Evolutionary conservation across 148 eudicot species (phyloP).

Genomic region (Silene latifolia): DNA sequence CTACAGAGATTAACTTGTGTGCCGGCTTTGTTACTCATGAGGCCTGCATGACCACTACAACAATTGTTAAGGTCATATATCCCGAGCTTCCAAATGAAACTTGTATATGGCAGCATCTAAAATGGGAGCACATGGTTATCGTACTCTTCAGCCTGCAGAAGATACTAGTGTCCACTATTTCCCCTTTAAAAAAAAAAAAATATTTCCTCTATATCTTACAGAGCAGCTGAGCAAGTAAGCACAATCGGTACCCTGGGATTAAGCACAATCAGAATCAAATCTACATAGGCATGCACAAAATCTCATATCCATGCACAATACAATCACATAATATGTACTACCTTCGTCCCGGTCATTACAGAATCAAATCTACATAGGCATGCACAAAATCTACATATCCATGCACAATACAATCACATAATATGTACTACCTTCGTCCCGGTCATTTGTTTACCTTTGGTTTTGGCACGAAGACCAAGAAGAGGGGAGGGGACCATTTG

Average conservation of each 20-base stretch:
- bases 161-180: background rate
- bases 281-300: no score
- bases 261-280: background rate
- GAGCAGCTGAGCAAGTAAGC: background rate
- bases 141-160: background rate
- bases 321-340: background rate
- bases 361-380: no score
- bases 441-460: no score
- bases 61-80: no score
- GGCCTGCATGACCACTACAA: no score
- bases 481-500: no score
- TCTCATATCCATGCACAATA: background rate
- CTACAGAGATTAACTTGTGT: no score
- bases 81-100: no score
- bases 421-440: background rate
- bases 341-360: no score
- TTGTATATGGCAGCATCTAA: background rate
- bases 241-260: background rate
- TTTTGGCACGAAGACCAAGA: no score
- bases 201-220: background rate
- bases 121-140: background rate
- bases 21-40: no score
- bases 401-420: background rate
- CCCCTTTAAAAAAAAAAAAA: background rate
- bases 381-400: background rate